These are phyloP conservation scores for Simmondsia chinensis DNA, from an alignment of 148 eudicot genomes.

Conservation along the genomic window DNA sequence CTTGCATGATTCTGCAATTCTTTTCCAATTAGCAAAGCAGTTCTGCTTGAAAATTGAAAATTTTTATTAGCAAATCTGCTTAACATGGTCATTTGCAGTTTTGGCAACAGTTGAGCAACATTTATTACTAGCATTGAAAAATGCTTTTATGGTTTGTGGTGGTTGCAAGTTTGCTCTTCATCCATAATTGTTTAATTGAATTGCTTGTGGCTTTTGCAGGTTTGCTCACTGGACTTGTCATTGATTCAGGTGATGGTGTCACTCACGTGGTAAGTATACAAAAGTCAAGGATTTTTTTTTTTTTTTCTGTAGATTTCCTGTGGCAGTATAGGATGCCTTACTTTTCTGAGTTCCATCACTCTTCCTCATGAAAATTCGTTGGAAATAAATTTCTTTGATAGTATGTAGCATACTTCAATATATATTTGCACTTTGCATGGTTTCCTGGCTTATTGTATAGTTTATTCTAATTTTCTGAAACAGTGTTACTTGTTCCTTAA, in stretches of 20 bases:
- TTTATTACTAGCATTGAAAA: too few relatives aligned
- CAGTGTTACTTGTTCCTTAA: background rate
- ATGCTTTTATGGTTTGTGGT: too few relatives aligned
- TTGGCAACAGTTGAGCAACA: too few relatives aligned
- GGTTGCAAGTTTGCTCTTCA: background rate
- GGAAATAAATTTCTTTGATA: background rate
- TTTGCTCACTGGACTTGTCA: conserved; percentile 87
- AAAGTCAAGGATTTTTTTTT: background rate
- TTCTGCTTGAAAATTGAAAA: background rate
- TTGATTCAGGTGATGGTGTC: conserved; percentile 99
- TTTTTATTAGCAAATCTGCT: too few relatives aligned
- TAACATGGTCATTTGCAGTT: too few relatives aligned
- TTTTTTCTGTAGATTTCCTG: background rate
- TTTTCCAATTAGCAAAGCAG: too few relatives aligned
- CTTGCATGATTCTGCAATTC: background rate
- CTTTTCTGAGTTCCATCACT: background rate
- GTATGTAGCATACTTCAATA: conserved; percentile 1
- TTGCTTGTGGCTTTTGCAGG: conserved; percentile 34
- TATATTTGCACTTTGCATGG: background rate
- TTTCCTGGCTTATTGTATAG: background rate
- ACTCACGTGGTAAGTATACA: conserved; percentile 81
- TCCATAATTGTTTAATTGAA: background rate
- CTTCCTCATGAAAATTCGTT: background rate
- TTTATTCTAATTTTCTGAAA: background rate
- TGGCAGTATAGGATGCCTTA: background rate